phyloP scores from a whole-genome alignment of 768 basidiomycete species.

The Aureoboletus auriporus region DNA sequence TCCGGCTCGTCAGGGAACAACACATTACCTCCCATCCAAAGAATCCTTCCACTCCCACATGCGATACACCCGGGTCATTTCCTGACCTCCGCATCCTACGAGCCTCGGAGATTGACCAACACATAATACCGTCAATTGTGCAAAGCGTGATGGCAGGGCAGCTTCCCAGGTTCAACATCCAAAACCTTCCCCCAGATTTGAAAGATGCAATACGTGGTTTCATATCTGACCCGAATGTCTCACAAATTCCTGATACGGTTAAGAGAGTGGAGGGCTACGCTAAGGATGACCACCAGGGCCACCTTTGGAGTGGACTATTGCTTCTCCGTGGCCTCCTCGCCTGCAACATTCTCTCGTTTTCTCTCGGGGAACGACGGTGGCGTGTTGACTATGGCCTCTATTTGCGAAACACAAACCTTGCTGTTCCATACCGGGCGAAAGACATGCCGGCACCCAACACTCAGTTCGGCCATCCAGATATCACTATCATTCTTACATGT shows the following conservation, averaged over 20 bases:
- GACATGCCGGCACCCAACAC: slow-evolving; percentile 29
- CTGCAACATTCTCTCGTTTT: slow-evolving; percentile 21
- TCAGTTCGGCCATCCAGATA: slow-evolving; percentile 35
- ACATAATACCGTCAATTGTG: slow-evolving; percentile 1
- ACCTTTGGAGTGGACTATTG: slow-evolving; percentile 7
- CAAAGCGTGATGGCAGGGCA: slow-evolving; percentile 6
- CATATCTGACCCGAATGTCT: slow-evolving; percentile 7
- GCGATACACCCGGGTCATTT: slow-evolving; percentile 3
- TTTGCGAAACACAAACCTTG: slow-evolving; percentile 16
- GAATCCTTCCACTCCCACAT: not conserved
- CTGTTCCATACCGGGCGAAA: slow-evolving; percentile 34
- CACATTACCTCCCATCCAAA: not conserved
- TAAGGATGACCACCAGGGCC: no score
- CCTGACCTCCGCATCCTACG: slow-evolving; percentile 9
- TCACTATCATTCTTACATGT: slow-evolving; percentile 28
- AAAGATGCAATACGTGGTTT: slow-evolving; percentile 8
- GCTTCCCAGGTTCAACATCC: slow-evolving; percentile 9
- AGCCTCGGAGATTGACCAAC: not conserved
- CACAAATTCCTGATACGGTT: not conserved
- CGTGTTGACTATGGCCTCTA: slow-evolving; percentile 30
- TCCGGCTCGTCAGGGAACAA: not conserved
- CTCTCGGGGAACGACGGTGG: slow-evolving; percentile 28
- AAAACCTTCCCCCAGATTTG: not conserved
- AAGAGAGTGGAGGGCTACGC: slow-evolving; percentile 1
- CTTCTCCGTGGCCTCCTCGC: slow-evolving; percentile 31